These are phyloP conservation scores for Chaetomiaceae sp. DNA, from an alignment of 2,329 filamentous ascomycete species.

Conservation along the genomic window DNA sequence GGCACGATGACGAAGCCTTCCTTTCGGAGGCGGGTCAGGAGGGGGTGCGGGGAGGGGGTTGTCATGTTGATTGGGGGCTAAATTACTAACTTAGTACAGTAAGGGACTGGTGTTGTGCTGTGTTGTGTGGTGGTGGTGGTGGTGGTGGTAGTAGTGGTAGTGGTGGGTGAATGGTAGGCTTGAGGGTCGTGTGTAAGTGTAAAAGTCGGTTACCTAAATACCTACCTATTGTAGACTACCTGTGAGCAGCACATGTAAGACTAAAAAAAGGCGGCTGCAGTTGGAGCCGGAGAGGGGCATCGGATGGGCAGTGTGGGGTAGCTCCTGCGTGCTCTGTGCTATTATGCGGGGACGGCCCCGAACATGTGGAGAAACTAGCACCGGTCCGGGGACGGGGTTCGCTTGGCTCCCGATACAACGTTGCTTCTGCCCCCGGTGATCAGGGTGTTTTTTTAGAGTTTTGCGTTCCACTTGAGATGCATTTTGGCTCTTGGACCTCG, in stretches of 20 bases:
- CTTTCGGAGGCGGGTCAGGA: constrained; percentile 45
- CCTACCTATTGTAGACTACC: too few species aligned
- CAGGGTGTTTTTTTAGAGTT: not conserved
- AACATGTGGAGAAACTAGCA: constrained; percentile 6
- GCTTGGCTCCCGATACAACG: constrained; percentile 13
- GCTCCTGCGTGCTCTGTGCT: too few species aligned
- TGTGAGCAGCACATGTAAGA: not conserved
- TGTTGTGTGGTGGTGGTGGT: not conserved
- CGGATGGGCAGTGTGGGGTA: constrained; percentile 1
- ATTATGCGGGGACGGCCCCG: constrained; percentile 9
- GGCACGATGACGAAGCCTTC: constrained; percentile 76
- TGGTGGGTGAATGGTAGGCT: not conserved
- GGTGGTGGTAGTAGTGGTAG: not conserved
- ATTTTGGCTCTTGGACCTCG: too few species aligned
- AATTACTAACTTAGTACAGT: too few species aligned
- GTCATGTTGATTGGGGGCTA: too few species aligned
- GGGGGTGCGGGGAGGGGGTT: constrained; percentile 6
- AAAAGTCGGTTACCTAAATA: not conserved
- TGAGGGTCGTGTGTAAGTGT: not conserved
- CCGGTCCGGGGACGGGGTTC: not conserved
- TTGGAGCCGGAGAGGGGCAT: not conserved
- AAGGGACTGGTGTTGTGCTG: not conserved
- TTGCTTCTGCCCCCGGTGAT: constrained; percentile 7
- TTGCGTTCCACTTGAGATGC: too few species aligned
- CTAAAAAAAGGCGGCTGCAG: not conserved